Conservation (phyloP, 2,329 filamentous ascomycete species). For the Fusarium sp. region DNA sequence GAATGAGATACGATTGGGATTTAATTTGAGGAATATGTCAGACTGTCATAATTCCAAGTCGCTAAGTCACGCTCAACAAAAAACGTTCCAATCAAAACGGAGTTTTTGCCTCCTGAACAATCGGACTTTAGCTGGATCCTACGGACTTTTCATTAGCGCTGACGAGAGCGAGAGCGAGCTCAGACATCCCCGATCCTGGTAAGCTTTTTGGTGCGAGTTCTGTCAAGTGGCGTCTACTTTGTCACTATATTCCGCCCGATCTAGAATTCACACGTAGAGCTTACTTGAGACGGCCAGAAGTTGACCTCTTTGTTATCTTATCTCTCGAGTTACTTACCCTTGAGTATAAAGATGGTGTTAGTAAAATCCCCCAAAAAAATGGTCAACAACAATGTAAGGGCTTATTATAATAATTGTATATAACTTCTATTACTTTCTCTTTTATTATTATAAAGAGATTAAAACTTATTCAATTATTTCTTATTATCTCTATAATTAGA, state of each 20-base stretch:
- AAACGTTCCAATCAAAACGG: not conserved
- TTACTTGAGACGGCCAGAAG: too few species aligned
- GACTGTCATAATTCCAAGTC: not conserved
- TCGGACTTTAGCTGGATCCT: not conserved
- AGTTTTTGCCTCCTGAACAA: not conserved
- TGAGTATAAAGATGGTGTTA: too few species aligned
- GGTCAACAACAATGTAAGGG: too few species aligned
- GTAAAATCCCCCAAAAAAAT: too few species aligned
- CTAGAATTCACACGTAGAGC: too few species aligned
- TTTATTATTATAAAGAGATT: too few species aligned
- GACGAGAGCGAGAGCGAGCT: not conserved
- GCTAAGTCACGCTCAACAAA: not conserved
- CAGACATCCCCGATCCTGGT: not conserved
- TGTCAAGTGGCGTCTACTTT: accelerated
- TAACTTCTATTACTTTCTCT: too few species aligned
- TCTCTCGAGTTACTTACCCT: not conserved
- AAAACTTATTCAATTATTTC: accelerated
- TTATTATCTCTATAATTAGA: too few species aligned
- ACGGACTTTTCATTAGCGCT: not conserved
- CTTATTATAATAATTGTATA: too few species aligned
- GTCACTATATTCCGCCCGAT: accelerated
- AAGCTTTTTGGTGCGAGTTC: accelerated
- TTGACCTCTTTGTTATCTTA: not conserved
- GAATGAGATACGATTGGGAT: not conserved
- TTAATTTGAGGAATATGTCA: not conserved